Evolutionary conservation across 495 filamentous ascomycete species (phyloP).

Genomic region (Trichoderma reesei): DNA sequence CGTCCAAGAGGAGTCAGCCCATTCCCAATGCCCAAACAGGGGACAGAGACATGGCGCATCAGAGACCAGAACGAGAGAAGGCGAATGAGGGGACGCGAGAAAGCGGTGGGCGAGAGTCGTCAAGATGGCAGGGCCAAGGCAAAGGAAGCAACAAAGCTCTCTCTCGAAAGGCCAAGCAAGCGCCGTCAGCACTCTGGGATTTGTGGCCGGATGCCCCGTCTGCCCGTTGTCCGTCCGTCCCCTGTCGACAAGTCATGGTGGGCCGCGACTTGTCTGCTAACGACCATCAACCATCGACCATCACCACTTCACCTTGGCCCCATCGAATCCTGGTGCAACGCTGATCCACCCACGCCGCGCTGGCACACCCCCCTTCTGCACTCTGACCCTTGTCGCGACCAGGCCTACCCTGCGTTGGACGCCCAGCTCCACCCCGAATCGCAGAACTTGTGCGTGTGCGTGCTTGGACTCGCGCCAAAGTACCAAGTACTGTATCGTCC

Average conservation of each 20-base stretch:
- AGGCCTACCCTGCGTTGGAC: slow-evolving; percentile 5
- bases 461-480: neutral
- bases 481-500: neutral
- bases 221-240: slow-evolving; percentile 8
- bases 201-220: slow-evolving; percentile 7
- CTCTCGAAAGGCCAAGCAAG: neutral
- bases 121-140: neutral
- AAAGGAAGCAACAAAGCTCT: neutral
- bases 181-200: slow-evolving; percentile 8
- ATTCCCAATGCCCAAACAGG: neutral
- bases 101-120: neutral
- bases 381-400: neutral
- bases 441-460: neutral
- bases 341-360: slow-evolving; percentile 9
- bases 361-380: neutral
- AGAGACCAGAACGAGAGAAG: neutral
- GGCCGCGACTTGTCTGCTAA: slow-evolving; percentile 1
- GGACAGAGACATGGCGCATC: neutral
- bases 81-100: neutral
- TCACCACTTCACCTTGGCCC: slow-evolving; percentile 4
- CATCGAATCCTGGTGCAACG: slow-evolving; percentile 7
- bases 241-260: slow-evolving; percentile 5
- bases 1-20: neutral
- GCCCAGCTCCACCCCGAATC: slow-evolving; percentile 8
- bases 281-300: slow-evolving; percentile 6